Conservation (phyloP, 78 protist species). For the Dictyostelium firmibasis region DNA sequence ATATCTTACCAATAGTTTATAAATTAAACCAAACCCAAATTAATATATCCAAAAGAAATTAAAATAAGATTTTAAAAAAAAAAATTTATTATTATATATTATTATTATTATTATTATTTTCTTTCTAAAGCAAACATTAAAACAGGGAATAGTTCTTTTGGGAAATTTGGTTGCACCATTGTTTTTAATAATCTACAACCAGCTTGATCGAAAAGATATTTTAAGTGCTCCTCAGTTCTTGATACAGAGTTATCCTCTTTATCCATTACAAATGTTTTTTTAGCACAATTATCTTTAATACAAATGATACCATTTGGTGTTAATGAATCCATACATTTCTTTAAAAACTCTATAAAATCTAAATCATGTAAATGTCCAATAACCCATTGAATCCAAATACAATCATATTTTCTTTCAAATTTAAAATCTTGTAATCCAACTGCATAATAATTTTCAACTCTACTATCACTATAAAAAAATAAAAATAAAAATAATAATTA, state of each 20-base stretch:
- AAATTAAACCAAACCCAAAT: no score
- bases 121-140: constrained; percentile 55
- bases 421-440: constrained; percentile 81
- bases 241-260: constrained; percentile 86
- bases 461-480: constrained; percentile 37
- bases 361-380: constrained; percentile 82
- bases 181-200: constrained; percentile 57
- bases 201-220: constrained; percentile 56
- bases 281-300: constrained; percentile 89
- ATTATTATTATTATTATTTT: background rate
- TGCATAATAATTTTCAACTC: constrained; percentile 67
- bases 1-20: no score
- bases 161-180: constrained; percentile 81
- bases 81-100: background rate
- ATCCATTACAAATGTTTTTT: constrained; percentile 81
- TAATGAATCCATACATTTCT: constrained; percentile 53
- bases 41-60: no score
- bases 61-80: background rate
- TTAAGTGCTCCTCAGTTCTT: constrained; percentile 75
- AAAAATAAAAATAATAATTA: no score
- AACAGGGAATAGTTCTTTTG: constrained; percentile 86
- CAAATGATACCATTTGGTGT: constrained; percentile 80
- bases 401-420: constrained; percentile 78
- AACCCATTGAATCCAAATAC: constrained; percentile 93
- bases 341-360: constrained; percentile 86